Evolutionary conservation across 352 stramenopile species (phyloP), one percentile per base, ranked within the genome.

Genomic region (Phytopythium cucurbitacearum): DNA sequence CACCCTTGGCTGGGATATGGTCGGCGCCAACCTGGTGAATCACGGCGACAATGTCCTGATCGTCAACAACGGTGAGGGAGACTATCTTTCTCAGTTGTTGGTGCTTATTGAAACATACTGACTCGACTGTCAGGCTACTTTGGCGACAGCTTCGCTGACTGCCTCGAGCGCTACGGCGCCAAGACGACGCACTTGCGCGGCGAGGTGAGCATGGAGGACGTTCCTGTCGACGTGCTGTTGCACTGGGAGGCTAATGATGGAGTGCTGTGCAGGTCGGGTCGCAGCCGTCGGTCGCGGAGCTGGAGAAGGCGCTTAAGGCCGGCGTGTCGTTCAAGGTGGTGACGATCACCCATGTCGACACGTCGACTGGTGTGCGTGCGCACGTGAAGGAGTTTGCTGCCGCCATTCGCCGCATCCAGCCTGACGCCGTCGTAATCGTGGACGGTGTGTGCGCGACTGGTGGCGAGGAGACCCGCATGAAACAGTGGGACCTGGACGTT

Each of bases 1-100:
- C 37, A 89, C 78, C 4, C 65, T 89, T 36, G 80, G 80, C 15
- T 91, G 80, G 80, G 80, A 91, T 58, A 91, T 91, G 80, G 80
- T 91, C n/a, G 77, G 71, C 43, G 76, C 77, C 16, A 91, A 91
- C 59, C 64, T 91, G 42, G 21, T 91, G 10, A 76, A 85, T 58
- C 53, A 67, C 40, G 76, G 64, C 51, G 80, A 91, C 60, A 48
- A 86, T 54, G 80, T 74, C 53, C 73, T 91, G 9, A 65, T 89
- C 34, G 52, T 91, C 44, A 91, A 91, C 63, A 89, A 75, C 43
- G 80, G 79, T 76, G 33, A 5, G 63, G 11, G 21, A 16, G 16
- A 35, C 40, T 36, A 39, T 4, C 4, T 21, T 46, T 51, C 15
- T 0, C 15, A 36, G 6, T 15, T 10, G 11, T 6, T 4, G 10